Evolutionary conservation across 2,329 filamentous ascomycete species (phyloP), one percentile per base, ranked within the genome.

Genomic region (Fusarium temperatum): DNA sequence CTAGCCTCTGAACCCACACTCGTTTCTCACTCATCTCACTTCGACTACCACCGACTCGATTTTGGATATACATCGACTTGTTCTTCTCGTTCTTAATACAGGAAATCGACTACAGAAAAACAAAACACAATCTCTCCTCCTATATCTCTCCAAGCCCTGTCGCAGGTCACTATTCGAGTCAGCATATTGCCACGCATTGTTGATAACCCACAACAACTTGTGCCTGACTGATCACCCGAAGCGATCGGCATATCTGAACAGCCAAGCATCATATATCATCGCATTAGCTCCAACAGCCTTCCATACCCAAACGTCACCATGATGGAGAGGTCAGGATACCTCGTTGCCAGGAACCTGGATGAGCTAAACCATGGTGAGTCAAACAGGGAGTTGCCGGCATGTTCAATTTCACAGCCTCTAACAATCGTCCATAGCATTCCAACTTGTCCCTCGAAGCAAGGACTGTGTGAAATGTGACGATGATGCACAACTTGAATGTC

Each of bases 1-100:
- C 85, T 85, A 85, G 85, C 83, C 84, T 86, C 84, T 79, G 74
- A 78, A 80, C 83, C 77, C 84, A 83, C 82, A 86, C 85, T 83
- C 85, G 85, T 74, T 73, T 65, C 73, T 68, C 73, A 70, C 48
- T 74, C 66, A 76, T 63, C 57, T 73, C 65, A 63, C 58, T 60
- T 58, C 71, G 76, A 70, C 58, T 53, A 61, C 30, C 65, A 56
- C 51, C 54, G 63, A 64, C 51, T 63, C 72, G 53, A 53, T 41
- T 50, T 61, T 58, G 60, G 53, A 63, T 54, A 72, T 30, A 57
- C 44, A 28, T 24, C 28, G 26, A 51, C 36, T n/a, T 32, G 12
- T 35, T 58, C 50, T 41, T n/a, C 38, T 63, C 59, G 59, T 65
- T 28, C 28, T 51, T 47, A 17, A 28, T 57, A 54, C 59, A 41